A percentile compares a stretch with the other conserved stretches of the same genome.
These are phyloP conservation scores for Urtica urens DNA, from an alignment of 306 rosid genomes.

Conservation along the genomic window DNA sequence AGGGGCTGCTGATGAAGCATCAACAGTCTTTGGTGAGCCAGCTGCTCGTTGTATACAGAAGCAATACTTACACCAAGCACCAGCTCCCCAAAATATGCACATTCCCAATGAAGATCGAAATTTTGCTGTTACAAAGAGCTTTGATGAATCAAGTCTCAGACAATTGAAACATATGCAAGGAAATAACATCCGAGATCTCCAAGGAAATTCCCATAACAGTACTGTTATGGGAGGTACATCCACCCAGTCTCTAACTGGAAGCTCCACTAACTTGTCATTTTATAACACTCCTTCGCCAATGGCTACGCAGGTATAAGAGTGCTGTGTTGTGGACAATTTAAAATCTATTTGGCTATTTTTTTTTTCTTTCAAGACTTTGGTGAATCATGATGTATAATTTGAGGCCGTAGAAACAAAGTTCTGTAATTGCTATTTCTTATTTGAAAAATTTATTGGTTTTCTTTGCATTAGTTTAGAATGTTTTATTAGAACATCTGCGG, in stretches of 20 bases:
- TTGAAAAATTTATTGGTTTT: not conserved
- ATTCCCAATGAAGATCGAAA: slow-evolving; percentile 47
- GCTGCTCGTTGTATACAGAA: slow-evolving; percentile 80
- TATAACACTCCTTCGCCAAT: slow-evolving; percentile 91
- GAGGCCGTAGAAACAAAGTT: too few species aligned
- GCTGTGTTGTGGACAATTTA: not conserved
- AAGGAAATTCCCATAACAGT: slow-evolving; percentile 57
- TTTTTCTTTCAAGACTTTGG: not conserved
- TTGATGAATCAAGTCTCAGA: slow-evolving; percentile 57
- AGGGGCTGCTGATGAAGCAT: slow-evolving; percentile 97
- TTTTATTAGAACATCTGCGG: not conserved
- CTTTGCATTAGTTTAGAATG: not conserved
- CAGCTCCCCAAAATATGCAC: slow-evolving; percentile 35
- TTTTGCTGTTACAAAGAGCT: slow-evolving; percentile 40
- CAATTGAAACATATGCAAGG: slow-evolving; percentile 58
- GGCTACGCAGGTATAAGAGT: slow-evolving; percentile 72
- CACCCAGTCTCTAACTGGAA: slow-evolving; percentile 45
- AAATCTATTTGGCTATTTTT: not conserved
- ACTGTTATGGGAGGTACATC: slow-evolving; percentile 45
- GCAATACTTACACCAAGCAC: slow-evolving; percentile 51
- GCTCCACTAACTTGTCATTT: slow-evolving; percentile 53
- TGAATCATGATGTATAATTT: too few species aligned
- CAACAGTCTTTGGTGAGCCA: slow-evolving; percentile 78
- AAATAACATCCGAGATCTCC: slow-evolving; percentile 53
- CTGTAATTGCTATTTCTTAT: too few species aligned